These are phyloP conservation scores for Stachybotrys echinatus DNA, from an alignment of 2,329 filamentous ascomycete genomes.

Conservation along the genomic window DNA sequence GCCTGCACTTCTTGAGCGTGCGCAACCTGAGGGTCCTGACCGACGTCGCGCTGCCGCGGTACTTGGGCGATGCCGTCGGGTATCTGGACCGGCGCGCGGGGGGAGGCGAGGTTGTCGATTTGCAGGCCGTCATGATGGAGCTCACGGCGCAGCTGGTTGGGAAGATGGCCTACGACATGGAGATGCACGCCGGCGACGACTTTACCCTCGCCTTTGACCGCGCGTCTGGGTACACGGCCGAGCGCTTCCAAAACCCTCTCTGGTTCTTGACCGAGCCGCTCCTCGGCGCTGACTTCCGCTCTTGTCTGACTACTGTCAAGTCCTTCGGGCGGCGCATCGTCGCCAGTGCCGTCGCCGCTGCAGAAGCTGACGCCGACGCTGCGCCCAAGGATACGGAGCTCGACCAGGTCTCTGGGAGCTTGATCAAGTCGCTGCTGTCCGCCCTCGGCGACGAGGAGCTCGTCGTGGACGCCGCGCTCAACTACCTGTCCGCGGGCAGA, in stretches of 20 bases:
- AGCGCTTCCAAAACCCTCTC: conserved; percentile 61
- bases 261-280: conserved; percentile 55
- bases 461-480: conserved; percentile 60
- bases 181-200: conserved; percentile 56
- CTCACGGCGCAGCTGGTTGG: conserved; percentile 63
- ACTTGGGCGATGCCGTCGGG: conserved; percentile 38
- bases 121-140: conserved; percentile 57
- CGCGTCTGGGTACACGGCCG: conserved; percentile 54
- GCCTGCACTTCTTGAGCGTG: conserved; percentile 51
- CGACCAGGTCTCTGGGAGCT: conserved; percentile 41
- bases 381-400: conserved; percentile 3
- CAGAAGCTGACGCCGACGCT: conserved; percentile 16
- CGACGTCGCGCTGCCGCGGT: conserved; percentile 50
- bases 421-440: conserved; percentile 57
- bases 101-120: conserved; percentile 34
- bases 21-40: conserved; percentile 53
- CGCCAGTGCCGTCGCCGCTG: conserved; percentile 38
- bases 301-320: conserved; percentile 44
- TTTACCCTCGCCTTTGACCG: conserved; percentile 59
- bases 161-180: conserved; percentile 65
- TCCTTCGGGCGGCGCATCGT: conserved; percentile 54
- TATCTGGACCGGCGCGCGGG: conserved; percentile 26
- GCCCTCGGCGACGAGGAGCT: conserved; percentile 45
- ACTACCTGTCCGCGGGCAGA: conserved; percentile 59
- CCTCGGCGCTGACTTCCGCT: conserved; percentile 38